Conservation (phyloP, 1,284 basidiomycete species). For the Papiliotrema fonsecae region DNA sequence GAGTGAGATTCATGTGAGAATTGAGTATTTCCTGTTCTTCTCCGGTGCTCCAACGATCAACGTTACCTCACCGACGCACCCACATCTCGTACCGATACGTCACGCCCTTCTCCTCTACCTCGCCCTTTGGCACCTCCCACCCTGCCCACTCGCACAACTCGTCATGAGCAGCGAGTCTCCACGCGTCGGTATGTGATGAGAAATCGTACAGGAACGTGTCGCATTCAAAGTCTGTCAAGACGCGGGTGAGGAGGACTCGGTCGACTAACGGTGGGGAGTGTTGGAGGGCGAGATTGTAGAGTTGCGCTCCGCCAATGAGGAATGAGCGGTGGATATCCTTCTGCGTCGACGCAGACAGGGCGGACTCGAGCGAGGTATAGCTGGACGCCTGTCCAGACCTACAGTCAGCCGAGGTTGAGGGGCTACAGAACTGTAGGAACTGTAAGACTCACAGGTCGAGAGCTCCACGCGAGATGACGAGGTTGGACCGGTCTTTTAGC, state of each 20-base stretch:
- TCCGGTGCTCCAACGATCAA: background rate
- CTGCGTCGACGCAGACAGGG: slow-evolving; percentile 29
- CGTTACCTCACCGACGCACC: slow-evolving; percentile 45
- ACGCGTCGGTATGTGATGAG: slow-evolving; percentile 38
- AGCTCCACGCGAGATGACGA: slow-evolving; percentile 71
- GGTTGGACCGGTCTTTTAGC: slow-evolving; percentile 68
- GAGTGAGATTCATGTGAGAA: background rate
- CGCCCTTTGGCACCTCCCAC: slow-evolving; percentile 67
- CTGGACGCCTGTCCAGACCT: slow-evolving; percentile 16
- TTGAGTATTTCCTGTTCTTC: no score
- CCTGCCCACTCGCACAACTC: slow-evolving; percentile 71
- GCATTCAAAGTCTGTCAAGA: slow-evolving; percentile 71
- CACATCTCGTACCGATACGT: slow-evolving; percentile 92
- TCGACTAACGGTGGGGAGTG: slow-evolving; percentile 57
- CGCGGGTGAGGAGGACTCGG: slow-evolving; percentile 79
- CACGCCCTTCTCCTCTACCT: slow-evolving; percentile 73
- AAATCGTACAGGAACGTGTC: slow-evolving; percentile 84
- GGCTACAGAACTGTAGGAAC: slow-evolving; percentile 4
- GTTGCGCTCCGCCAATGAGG: slow-evolving; percentile 82
- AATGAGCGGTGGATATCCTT: slow-evolving; percentile 52
- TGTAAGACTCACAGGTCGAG: slow-evolving; percentile 56
- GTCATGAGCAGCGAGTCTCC: slow-evolving; percentile 59
- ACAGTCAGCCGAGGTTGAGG: background rate
- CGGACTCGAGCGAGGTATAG: slow-evolving; percentile 34
- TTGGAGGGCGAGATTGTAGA: slow-evolving; percentile 68